A percentile compares a stretch with the other conserved stretches of the same genome.
These are phyloP conservation scores for Aspergillus uvarum DNA, from an alignment of 2,329 filamentous ascomycete genomes.

Conservation along the genomic window DNA sequence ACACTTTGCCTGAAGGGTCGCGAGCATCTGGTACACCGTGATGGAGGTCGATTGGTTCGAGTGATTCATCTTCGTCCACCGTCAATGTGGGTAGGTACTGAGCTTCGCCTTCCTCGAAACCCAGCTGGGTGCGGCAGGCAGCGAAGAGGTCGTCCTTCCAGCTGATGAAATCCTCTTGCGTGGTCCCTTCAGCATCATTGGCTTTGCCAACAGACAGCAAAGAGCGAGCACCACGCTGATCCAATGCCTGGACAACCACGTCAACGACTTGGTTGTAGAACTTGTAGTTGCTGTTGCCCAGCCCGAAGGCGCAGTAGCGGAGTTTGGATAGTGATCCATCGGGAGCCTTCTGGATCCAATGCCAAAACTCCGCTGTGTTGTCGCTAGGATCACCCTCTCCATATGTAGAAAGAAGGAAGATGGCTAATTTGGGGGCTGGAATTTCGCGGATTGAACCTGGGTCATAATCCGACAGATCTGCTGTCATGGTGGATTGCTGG, in stretches of 20 bases:
- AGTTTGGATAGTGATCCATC: constrained; percentile 67
- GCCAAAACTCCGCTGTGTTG: constrained; percentile 85
- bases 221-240: constrained; percentile 71
- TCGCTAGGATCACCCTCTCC: constrained; percentile 95
- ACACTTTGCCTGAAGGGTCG: constrained; percentile 26
- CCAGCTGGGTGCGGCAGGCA: constrained; percentile 71
- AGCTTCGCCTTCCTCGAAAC: constrained; percentile 81
- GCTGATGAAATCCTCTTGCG: constrained; percentile 93
- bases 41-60: constrained; percentile 74
- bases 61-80: constrained; percentile 69
- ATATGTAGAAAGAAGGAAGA: constrained; percentile 91
- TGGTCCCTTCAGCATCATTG: constrained; percentile 88
- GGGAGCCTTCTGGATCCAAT: constrained; percentile 78
- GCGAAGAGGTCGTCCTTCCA: constrained; percentile 97
- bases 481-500: constrained; percentile 90
- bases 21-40: constrained; percentile 80
- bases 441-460: constrained; percentile 80
- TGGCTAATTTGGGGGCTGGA: constrained; percentile 77
- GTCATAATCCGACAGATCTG: constrained; percentile 91
- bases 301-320: constrained; percentile 83
- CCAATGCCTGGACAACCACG: constrained; percentile 72
- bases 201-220: constrained; percentile 83
- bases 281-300: constrained; percentile 96
- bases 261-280: constrained; percentile 96
- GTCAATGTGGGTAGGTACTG: constrained; percentile 84